phyloP scores from a whole-genome alignment of 768 basidiomycete species.

The Favolaschia claudopus region DNA sequence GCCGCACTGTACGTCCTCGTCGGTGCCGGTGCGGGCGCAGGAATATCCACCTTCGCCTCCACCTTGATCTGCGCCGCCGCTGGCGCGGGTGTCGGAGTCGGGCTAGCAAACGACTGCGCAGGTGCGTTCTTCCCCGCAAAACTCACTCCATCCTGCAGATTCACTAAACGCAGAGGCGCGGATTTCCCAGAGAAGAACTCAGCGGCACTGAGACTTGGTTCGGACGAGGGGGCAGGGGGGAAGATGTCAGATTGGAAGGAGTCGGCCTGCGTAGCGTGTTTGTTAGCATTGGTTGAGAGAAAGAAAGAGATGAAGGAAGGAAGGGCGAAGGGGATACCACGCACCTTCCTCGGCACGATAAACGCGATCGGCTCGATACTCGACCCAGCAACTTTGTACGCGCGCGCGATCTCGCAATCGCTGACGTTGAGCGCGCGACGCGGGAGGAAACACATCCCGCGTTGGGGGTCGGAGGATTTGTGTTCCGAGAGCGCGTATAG shows the following conservation, averaged over 20 bases:
- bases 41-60: too few relatives aligned
- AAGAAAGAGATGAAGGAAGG: neutral
- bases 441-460: constrained; percentile 97
- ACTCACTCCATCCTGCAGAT: constrained; percentile 72
- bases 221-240: constrained; percentile 86
- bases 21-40: constrained; percentile 32
- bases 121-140: constrained; percentile 34
- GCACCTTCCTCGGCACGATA: constrained; percentile 91
- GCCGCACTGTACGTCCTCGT: too few relatives aligned
- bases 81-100: constrained; percentile 33
- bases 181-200: constrained; percentile 92
- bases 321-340: constrained; percentile 30
- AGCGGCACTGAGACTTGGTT: constrained; percentile 79
- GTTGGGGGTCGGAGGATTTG: constrained; percentile 91
- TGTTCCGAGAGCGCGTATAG: constrained; percentile 84
- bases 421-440: constrained; percentile 86
- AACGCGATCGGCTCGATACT: constrained; percentile 92
- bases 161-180: constrained; percentile 78
- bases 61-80: constrained; percentile 31
- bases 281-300: constrained; percentile 9
- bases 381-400: constrained; percentile 84
- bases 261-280: constrained; percentile 68
- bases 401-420: constrained; percentile 94
- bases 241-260: constrained; percentile 98
- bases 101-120: constrained; percentile 38